Evolutionary conservation across 345 rosid genomes (phyloP).

Genomic region (Arabidopsis thaliana): TAIR10.1 NC_003070.9:2824501-2825000

Average conservation of each 20-base stretch:
- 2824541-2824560: not conserved
- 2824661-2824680: not conserved
- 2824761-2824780: conserved; percentile 15
- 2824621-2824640: conserved; percentile 18
- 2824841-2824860: conserved; percentile 33
- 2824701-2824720: conserved; percentile 14
- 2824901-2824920: not conserved
- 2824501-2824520: conserved; percentile 18
- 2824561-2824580: conserved; percentile 14
- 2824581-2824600: conserved; percentile 3
- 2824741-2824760: conserved; percentile 15
- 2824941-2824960: conserved; percentile 34
- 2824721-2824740: conserved; percentile 25
- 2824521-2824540: conserved; percentile 12
- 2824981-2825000: conserved; percentile 29
- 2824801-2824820: conserved; percentile 10
- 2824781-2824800: conserved; percentile 3
- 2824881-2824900: conserved; percentile 25
- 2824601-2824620: not conserved
- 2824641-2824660: not conserved
- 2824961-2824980: conserved; percentile 36
- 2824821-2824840: conserved; percentile 30
- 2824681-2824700: conserved; percentile 2
- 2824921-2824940: not conserved
- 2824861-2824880: conserved; percentile 18